A percentile compares a stretch with the other conserved stretches of the same genome.
These are phyloP conservation scores for Pyronema domesticum DNA, from an alignment of 495 filamentous ascomycete species.

Conservation along the genomic window DNA sequence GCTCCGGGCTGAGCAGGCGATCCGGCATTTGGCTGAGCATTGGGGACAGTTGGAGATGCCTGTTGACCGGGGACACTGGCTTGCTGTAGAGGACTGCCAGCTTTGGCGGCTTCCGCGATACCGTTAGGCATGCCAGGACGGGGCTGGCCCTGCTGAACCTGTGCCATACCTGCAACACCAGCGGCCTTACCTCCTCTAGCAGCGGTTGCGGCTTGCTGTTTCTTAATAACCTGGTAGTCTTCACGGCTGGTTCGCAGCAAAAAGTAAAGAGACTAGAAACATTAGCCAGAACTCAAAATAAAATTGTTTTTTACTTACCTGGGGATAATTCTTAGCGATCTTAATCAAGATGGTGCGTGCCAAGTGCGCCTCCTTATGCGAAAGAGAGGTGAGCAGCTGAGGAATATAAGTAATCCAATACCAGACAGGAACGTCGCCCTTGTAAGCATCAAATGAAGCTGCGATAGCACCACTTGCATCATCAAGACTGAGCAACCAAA, in stretches of 20 bases:
- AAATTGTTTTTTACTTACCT: constrained; percentile 27
- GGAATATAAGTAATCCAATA: constrained; percentile 99
- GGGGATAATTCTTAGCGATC: constrained; percentile 87
- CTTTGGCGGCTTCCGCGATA: constrained; percentile 10
- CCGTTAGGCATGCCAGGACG: constrained; percentile 25
- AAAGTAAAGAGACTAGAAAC: constrained; percentile 58
- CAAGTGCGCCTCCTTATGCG: constrained; percentile 74
- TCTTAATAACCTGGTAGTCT: constrained; percentile 84
- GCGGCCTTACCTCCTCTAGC: constrained; percentile 10
- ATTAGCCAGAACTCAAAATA: background rate
- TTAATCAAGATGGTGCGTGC: constrained; percentile 68
- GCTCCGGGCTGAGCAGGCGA: constrained; percentile 30
- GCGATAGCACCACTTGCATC: constrained; percentile 65
- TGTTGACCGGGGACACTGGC: constrained; percentile 15
- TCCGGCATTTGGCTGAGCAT: constrained; percentile 23
- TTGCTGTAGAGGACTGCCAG: constrained; percentile 23
- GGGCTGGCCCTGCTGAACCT: constrained; percentile 20
- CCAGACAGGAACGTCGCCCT: constrained; percentile 91
- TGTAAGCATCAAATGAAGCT: constrained; percentile 74
- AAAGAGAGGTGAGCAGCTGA: constrained; percentile 75
- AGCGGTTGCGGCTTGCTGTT: constrained; percentile 28
- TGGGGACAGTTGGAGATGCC: constrained; percentile 19
- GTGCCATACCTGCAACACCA: constrained; percentile 16
- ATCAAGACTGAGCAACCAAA: constrained; percentile 92
- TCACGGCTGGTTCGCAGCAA: constrained; percentile 83